phyloP scores from a whole-genome alignment of 768 basidiomycete genomes.

The Podaxis sp. region DNA sequence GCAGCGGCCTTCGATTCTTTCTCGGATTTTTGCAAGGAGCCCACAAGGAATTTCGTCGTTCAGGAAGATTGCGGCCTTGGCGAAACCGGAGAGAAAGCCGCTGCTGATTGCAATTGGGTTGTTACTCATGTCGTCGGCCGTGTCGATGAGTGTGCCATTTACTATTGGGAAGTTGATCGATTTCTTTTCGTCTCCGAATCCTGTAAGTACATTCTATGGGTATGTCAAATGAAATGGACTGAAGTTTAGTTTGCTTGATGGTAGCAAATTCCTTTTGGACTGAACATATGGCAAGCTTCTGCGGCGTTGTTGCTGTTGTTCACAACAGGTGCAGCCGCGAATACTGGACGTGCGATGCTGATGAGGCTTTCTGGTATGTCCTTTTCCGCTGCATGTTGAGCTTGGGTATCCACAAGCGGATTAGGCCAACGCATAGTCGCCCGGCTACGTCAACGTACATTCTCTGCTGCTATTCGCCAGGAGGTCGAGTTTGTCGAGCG shows the following conservation, averaged over 20 bases:
- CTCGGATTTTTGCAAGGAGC: slow-evolving; percentile 29
- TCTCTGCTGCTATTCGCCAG: slow-evolving; percentile 78
- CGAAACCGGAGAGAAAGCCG: slow-evolving; percentile 78
- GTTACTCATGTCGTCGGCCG: slow-evolving; percentile 81
- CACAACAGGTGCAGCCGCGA: slow-evolving; percentile 83
- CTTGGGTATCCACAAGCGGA: not conserved
- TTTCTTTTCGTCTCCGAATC: slow-evolving; percentile 73
- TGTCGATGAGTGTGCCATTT: slow-evolving; percentile 91
- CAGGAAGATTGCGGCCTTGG: slow-evolving; percentile 72
- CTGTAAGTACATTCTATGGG: slow-evolving; percentile 46
- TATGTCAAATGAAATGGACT: not conserved
- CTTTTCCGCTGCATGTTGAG: not conserved
- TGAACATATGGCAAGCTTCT: slow-evolving; percentile 81
- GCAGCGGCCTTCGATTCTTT: slow-evolving; percentile 20
- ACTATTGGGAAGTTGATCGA: slow-evolving; percentile 94
- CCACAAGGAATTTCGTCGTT: slow-evolving; percentile 58
- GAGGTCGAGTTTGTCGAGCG: slow-evolving; percentile 93
- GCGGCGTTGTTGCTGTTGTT: slow-evolving; percentile 71
- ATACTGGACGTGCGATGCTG: slow-evolving; percentile 77
- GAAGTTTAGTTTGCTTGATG: slow-evolving; percentile 5
- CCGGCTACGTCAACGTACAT: slow-evolving; percentile 78
- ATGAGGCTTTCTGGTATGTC: slow-evolving; percentile 80
- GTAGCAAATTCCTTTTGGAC: slow-evolving; percentile 75
- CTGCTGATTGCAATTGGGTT: slow-evolving; percentile 75
- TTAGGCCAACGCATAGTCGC: slow-evolving; percentile 89